phyloP scores from a whole-genome alignment of 1,284 basidiomycete species.

The Ustilago crameri region DNA sequence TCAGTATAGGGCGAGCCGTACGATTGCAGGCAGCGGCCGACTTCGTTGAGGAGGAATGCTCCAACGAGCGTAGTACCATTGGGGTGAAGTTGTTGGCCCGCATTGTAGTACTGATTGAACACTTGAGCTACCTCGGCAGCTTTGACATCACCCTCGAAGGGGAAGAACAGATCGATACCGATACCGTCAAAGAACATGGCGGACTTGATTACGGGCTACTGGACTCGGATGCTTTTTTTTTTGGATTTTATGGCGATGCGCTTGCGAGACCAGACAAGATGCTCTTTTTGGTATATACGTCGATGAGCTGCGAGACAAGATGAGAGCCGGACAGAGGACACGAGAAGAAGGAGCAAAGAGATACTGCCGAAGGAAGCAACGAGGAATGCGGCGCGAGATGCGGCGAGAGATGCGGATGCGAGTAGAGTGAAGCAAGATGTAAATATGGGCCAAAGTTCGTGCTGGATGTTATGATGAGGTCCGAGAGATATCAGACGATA shows the following conservation, averaged over 20 bases:
- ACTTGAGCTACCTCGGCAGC: background rate
- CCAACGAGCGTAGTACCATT: background rate
- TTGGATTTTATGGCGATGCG: slow-evolving; percentile 8
- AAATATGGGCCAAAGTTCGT: background rate
- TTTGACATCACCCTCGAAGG: slow-evolving; percentile 9
- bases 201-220: background rate
- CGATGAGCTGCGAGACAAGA: too few species aligned
- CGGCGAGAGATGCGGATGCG: background rate
- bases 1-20: slow-evolving; percentile 1
- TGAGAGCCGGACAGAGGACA: too few species aligned
- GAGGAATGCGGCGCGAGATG: too few species aligned
- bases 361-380: too few species aligned
- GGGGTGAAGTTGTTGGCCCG: background rate
- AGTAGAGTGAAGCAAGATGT: background rate
- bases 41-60: slow-evolving; percentile 20
- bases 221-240: background rate
- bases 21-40: background rate
- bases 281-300: too few species aligned
- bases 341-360: too few species aligned
- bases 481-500: background rate
- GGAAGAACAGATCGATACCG: slow-evolving; percentile 28
- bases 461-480: background rate
- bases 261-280: background rate
- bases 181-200: slow-evolving; percentile 23
- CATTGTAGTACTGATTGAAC: slow-evolving; percentile 12